phyloP scores from a whole-genome alignment of 495 filamentous ascomycete species.

The Elaphomyces granulatus region DNA sequence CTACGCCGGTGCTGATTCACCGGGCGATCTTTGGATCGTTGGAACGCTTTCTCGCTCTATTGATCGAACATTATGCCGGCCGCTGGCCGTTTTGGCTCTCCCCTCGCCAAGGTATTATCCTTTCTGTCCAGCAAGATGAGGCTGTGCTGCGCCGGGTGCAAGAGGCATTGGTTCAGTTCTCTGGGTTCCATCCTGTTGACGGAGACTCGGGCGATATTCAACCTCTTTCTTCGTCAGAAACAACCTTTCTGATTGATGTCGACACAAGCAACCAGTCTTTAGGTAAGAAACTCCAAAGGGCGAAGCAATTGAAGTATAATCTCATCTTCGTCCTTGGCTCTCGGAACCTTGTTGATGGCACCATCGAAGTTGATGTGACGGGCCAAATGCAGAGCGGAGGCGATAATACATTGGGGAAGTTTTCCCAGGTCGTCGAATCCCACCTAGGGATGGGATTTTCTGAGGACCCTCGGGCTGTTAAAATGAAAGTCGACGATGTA shows the following conservation, averaged over 20 bases:
- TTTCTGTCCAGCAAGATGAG: conserved; percentile 56
- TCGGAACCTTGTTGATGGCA: conserved; percentile 31
- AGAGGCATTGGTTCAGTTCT: conserved; percentile 24
- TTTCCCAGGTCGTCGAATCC: conserved; percentile 19
- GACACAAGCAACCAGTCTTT: conserved; percentile 51
- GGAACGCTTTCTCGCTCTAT: conserved; percentile 72
- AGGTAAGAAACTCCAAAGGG: conserved; percentile 53
- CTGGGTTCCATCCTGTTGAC: conserved; percentile 20
- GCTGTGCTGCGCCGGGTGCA: conserved; percentile 44
- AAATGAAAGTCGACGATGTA: conserved; percentile 24
- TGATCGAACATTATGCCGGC: conserved; percentile 74
- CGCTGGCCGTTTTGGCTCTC: conserved; percentile 89
- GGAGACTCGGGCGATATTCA: conserved; percentile 10
- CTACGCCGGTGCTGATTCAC: conserved; percentile 74
- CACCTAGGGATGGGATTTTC: conserved; percentile 18
- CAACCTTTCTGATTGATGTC: conserved; percentile 53
- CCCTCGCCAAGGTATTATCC: conserved; percentile 62
- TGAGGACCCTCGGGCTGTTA: conserved; percentile 26
- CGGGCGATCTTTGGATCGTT: conserved; percentile 77
- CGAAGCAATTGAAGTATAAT: conserved; percentile 59
- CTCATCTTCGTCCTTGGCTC: conserved; percentile 61
- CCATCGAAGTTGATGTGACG: conserved; percentile 32
- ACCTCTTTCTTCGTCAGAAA: conserved; percentile 26
- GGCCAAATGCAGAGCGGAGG: conserved; percentile 32
- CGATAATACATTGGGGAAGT: conserved; percentile 15